These are phyloP conservation scores for Dothistroma septosporum DNA, from an alignment of 2,329 filamentous ascomycete genomes.

Conservation along the genomic window DNA sequence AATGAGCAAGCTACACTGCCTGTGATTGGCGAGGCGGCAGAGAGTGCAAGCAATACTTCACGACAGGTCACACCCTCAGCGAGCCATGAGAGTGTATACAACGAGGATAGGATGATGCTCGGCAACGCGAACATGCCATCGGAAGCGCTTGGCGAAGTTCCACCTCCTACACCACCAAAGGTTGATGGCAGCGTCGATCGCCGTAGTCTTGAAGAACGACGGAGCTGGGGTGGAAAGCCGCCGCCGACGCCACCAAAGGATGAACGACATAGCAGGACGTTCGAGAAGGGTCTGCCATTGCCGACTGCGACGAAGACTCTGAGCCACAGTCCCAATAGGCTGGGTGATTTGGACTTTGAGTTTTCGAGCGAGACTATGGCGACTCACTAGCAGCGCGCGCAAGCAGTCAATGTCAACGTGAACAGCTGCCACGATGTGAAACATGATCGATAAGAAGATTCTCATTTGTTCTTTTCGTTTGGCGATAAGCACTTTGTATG, in stretches of 20 bases:
- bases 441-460: not conserved
- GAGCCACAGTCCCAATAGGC: slow-evolving; percentile 19
- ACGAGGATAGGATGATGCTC: slow-evolving; percentile 14
- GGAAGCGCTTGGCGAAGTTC: slow-evolving; percentile 28
- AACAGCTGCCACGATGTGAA: not conserved
- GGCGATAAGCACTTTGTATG: not conserved
- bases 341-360: slow-evolving; percentile 11
- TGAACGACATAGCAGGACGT: slow-evolving; percentile 15
- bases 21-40: slow-evolving; percentile 85
- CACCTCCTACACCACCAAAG: slow-evolving; percentile 34
- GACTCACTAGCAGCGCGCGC: not conserved
- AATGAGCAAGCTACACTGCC: slow-evolving; percentile 63
- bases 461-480: not conserved
- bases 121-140: slow-evolving; percentile 27
- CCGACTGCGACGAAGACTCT: slow-evolving; percentile 18
- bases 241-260: slow-evolving; percentile 46
- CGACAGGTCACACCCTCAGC: slow-evolving; percentile 21
- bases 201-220: slow-evolving; percentile 20
- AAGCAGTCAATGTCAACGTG: not conserved
- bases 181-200: slow-evolving; percentile 23
- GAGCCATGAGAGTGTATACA: slow-evolving; percentile 23
- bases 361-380: slow-evolving; percentile 3
- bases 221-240: slow-evolving; percentile 31
- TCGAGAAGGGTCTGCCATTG: slow-evolving; percentile 29
- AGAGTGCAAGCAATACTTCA: slow-evolving; percentile 58